Percentiles rank a stretch among this genome's conserved stretches.
Conservation (phyloP, 768 basidiomycete species). For the Agrocybe chaxingu region DNA sequence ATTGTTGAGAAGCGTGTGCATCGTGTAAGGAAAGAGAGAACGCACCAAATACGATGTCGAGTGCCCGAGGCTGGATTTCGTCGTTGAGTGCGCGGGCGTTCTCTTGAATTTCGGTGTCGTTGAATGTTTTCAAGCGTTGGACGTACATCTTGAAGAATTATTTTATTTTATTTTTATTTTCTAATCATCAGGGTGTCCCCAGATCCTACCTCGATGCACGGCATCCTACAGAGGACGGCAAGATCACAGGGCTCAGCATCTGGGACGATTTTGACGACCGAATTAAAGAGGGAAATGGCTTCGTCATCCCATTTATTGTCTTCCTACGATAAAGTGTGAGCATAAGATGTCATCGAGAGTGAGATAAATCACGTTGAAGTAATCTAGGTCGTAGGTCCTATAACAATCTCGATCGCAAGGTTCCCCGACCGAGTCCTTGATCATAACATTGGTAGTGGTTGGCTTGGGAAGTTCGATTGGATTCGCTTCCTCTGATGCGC, state of each 20-base stretch:
- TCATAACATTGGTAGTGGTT: background rate
- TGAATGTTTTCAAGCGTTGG: slow-evolving; percentile 18
- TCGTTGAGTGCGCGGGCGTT: background rate
- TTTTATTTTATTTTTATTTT: slow-evolving; percentile 16
- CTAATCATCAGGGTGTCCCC: slow-evolving; percentile 4
- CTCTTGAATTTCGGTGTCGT: slow-evolving; percentile 10
- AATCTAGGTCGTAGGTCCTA: slow-evolving; percentile 3
- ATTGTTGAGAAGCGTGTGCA: no score
- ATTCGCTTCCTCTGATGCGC: background rate
- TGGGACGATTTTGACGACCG: slow-evolving; percentile 39
- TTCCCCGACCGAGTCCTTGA: background rate
- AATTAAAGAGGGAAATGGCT: slow-evolving; percentile 25
- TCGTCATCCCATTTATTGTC: slow-evolving; percentile 22
- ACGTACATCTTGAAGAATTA: slow-evolving; percentile 20
- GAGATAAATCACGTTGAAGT: background rate
- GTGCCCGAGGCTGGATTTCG: background rate
- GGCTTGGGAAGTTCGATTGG: slow-evolving; percentile 4
- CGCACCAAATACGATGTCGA: slow-evolving; percentile 9
- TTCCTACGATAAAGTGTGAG: slow-evolving; percentile 8
- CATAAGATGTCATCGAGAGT: background rate
- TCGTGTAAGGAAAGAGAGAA: background rate
- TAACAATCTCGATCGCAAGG: slow-evolving; percentile 9
- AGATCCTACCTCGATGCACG: slow-evolving; percentile 41
- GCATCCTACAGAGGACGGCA: slow-evolving; percentile 42
- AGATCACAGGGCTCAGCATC: slow-evolving; percentile 48